Conservation (phyloP, 192 early-diverging fungal species). For the Backusella morwellensis region DNA sequence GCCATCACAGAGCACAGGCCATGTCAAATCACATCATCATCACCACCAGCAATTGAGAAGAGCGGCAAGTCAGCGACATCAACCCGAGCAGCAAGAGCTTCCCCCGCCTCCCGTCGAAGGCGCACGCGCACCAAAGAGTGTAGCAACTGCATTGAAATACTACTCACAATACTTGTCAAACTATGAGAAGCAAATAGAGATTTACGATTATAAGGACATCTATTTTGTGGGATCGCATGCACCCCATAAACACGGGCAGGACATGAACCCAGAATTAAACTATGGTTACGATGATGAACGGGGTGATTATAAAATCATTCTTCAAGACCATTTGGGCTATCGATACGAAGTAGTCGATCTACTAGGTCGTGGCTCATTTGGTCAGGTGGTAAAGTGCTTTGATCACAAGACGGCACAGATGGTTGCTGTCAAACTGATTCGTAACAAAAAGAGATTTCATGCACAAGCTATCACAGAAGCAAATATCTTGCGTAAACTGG, state of each 20-base stretch:
- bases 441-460: conserved; percentile 93
- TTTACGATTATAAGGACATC: conserved; percentile 4
- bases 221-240: conserved; percentile 21
- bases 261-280: not conserved
- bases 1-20: conserved; percentile 6
- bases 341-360: conserved; percentile 87
- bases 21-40: not conserved
- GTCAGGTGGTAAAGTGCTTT: conserved; percentile 88
- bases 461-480: conserved; percentile 89
- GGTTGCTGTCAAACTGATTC: conserved; percentile 90
- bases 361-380: conserved; percentile 91
- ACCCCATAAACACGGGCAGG: not conserved
- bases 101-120: not conserved
- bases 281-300: conserved; percentile 75
- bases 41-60: not conserved
- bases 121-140: not conserved
- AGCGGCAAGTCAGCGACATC: not conserved
- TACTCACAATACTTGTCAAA: conserved; percentile 70
- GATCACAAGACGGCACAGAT: conserved; percentile 87
- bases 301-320: conserved; percentile 85
- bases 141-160: conserved; percentile 49
- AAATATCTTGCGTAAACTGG: conserved; percentile 80
- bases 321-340: conserved; percentile 84
- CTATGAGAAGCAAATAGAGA: conserved; percentile 68
- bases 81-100: not conserved